Conservation (phyloP, 306 rosid species). For the Prunus dulcis region DNA sequence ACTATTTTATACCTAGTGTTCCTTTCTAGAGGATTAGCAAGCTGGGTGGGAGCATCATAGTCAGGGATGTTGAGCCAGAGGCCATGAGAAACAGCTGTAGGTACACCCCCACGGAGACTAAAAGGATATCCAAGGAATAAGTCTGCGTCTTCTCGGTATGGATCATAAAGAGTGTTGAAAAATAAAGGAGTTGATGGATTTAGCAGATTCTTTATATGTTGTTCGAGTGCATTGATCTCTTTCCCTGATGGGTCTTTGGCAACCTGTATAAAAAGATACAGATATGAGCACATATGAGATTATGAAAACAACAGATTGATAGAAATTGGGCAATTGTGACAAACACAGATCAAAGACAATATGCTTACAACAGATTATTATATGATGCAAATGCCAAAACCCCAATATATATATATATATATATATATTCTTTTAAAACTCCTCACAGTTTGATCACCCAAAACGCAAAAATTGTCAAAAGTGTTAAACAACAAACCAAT, state of each 20-base stretch:
- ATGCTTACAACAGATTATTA: neutral
- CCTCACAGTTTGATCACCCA: neutral
- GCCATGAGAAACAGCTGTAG: constrained; percentile 80
- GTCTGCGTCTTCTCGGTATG: constrained; percentile 77
- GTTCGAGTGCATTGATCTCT: constrained; percentile 82
- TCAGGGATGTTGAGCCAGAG: constrained; percentile 93
- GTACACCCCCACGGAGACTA: constrained; percentile 68
- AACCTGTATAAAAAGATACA: constrained; percentile 40
- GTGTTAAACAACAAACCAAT: neutral
- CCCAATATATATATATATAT: neutral
- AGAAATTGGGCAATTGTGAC: no score
- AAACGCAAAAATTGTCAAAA: constrained; percentile 1
- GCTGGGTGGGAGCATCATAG: constrained; percentile 89
- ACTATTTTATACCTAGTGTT: constrained; percentile 47
- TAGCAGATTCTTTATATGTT: constrained; percentile 77
- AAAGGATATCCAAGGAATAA: constrained; percentile 88
- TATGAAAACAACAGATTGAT: neutral
- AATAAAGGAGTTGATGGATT: constrained; percentile 67
- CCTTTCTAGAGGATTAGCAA: constrained; percentile 83
- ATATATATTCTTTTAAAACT: no score
- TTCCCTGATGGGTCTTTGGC: constrained; percentile 81
- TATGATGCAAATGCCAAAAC: neutral
- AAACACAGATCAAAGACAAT: neutral
- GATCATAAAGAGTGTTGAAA: constrained; percentile 90
- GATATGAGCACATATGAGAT: neutral